phyloP scores from a whole-genome alignment of 1,284 basidiomycete species.

The Ceratobasidium sp. region DNA sequence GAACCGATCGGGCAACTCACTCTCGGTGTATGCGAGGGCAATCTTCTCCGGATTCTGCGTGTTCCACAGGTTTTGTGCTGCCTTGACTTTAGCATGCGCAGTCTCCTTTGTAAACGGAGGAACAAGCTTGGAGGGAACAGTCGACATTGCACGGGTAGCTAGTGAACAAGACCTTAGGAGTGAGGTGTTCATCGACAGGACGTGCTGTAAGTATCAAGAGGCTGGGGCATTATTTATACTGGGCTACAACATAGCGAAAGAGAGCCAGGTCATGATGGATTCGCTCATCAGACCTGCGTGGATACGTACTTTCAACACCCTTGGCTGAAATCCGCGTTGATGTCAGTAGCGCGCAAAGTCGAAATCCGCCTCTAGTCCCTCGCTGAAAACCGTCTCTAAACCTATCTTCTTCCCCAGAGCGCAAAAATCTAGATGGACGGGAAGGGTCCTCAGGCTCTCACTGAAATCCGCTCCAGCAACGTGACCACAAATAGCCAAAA shows the following conservation, averaged over 20 bases:
- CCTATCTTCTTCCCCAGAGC: not conserved
- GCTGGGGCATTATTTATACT: not conserved
- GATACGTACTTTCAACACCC: not conserved
- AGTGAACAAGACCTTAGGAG: not conserved
- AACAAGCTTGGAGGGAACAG: slow-evolving; percentile 21
- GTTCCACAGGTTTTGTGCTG: slow-evolving; percentile 51
- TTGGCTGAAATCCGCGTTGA: slow-evolving; percentile 8
- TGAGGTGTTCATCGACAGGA: not conserved
- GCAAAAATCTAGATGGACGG: not conserved
- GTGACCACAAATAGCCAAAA: not conserved
- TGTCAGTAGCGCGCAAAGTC: not conserved
- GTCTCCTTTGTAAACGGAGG: slow-evolving; percentile 47
- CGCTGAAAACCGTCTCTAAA: not conserved
- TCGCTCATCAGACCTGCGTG: not conserved
- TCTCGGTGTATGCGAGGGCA: slow-evolving; percentile 63
- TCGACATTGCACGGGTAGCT: slow-evolving; percentile 11
- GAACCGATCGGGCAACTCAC: not conserved
- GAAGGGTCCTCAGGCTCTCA: not conserved
- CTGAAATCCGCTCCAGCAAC: not conserved
- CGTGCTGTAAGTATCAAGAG: not conserved
- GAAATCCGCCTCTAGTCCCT: not conserved
- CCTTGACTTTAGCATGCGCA: slow-evolving; percentile 49
- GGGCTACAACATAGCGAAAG: not conserved
- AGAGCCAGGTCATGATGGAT: not conserved
- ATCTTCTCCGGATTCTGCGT: slow-evolving; percentile 49